A percentile compares a stretch with the other conserved stretches of the same genome.
These are phyloP conservation scores for Hymenoscyphus salicellus DNA, from an alignment of 2,329 filamentous ascomycete species.

Conservation along the genomic window DNA sequence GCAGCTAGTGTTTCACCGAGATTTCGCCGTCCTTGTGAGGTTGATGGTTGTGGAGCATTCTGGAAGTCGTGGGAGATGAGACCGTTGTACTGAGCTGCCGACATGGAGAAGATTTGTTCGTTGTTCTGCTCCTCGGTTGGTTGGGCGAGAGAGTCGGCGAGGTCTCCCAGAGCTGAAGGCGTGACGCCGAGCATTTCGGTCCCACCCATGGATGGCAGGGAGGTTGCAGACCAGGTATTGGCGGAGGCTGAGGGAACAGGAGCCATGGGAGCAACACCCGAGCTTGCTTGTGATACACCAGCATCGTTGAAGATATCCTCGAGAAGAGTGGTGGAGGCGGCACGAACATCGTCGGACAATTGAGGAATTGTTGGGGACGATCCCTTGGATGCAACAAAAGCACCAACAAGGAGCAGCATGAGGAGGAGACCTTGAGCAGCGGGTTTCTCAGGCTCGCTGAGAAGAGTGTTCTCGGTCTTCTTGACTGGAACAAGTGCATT, in stretches of 20 bases:
- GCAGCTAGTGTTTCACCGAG: constrained; percentile 76
- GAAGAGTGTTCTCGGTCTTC: constrained; percentile 48
- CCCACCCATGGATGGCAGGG: constrained; percentile 42
- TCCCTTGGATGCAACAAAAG: constrained; percentile 88
- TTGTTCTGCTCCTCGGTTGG: constrained; percentile 82
- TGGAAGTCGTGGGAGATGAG: constrained; percentile 74
- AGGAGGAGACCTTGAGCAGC: constrained; percentile 79
- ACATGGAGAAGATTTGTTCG: constrained; percentile 83
- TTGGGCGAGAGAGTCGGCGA: constrained; percentile 66
- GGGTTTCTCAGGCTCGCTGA: constrained; percentile 56
- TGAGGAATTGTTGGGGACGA: constrained; percentile 69
- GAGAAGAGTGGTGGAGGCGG: constrained; percentile 72
- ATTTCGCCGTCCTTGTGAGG: constrained; percentile 66
- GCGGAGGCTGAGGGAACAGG: constrained; percentile 55
- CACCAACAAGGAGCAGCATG: constrained; percentile 95
- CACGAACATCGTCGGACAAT: constrained; percentile 77
- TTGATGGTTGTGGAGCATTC: constrained; percentile 49
- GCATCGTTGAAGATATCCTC: constrained; percentile 81
- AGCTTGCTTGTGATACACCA: constrained; percentile 50
- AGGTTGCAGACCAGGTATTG: constrained; percentile 43
- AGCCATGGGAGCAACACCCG: constrained; percentile 43
- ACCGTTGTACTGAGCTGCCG: constrained; percentile 82
- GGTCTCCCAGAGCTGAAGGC: constrained; percentile 61
- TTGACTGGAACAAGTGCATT: constrained; percentile 48
- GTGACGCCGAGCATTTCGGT: constrained; percentile 49